These are phyloP conservation scores for Mucor velutinosus DNA, from an alignment of 371 early-diverging fungal genomes.

Conservation along the genomic window DNA sequence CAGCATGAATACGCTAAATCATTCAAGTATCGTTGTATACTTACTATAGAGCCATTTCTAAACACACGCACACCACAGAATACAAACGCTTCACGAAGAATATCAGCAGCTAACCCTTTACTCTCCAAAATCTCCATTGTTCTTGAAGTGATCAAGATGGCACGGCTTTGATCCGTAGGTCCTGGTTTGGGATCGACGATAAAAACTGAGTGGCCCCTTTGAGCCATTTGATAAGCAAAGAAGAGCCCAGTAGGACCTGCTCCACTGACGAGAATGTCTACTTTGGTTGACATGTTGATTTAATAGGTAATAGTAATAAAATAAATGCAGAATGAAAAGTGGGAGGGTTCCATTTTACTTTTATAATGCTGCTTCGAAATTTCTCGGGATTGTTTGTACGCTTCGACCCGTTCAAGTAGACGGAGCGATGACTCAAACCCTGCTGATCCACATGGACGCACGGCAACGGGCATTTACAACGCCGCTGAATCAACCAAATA, in stretches of 20 bases:
- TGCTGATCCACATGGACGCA: no score
- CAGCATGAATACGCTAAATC: background rate
- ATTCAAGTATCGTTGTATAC: background rate
- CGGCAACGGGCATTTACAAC: no score
- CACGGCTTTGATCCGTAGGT: slow-evolving; percentile 46
- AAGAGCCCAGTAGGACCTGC: slow-evolving; percentile 53
- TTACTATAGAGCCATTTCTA: slow-evolving; percentile 26
- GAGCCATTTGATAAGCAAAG: slow-evolving; percentile 38
- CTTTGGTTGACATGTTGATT: slow-evolving; percentile 3
- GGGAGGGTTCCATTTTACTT: background rate
- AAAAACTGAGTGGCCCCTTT: slow-evolving; percentile 40
- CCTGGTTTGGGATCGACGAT: slow-evolving; percentile 39
- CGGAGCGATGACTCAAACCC: no score
- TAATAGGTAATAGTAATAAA: background rate
- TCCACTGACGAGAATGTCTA: slow-evolving; percentile 44
- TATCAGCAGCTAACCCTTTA: slow-evolving; percentile 28
- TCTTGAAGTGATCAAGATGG: slow-evolving; percentile 39
- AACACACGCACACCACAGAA: slow-evolving; percentile 26
- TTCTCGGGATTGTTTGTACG: background rate
- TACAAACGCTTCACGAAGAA: slow-evolving; percentile 23
- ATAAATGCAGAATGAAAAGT: background rate
- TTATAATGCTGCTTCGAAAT: background rate
- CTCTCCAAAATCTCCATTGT: slow-evolving; percentile 40
- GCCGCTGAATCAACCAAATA: no score
- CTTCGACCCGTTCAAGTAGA: no score